Conservation (phyloP, 75 land plant species). For the Cryptomeria japonica region DNA sequence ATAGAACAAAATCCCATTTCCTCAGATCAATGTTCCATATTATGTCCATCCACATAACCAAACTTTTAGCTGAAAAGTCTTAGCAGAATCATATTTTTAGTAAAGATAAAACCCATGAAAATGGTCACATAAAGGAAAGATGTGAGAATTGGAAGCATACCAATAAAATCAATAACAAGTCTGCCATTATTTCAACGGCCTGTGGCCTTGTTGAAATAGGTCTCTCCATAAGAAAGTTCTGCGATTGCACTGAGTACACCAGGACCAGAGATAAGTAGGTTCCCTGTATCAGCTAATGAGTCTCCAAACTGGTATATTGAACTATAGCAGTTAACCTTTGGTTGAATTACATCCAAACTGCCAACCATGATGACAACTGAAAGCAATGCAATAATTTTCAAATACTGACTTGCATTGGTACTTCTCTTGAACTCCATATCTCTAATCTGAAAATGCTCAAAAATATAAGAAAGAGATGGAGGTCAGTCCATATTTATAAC, state of each 20-base stretch:
- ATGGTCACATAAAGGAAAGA: not conserved
- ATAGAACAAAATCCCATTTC: not conserved
- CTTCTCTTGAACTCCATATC: not conserved
- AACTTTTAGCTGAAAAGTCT: too few species aligned
- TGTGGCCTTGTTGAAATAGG: conserved; percentile 35
- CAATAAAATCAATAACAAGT: conserved; percentile 39
- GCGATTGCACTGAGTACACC: not conserved
- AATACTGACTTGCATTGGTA: not conserved
- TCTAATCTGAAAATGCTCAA: not conserved
- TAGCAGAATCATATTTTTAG: too few species aligned
- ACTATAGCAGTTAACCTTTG: not conserved
- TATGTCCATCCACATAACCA: too few species aligned
- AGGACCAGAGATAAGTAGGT: not conserved
- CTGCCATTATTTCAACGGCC: conserved; percentile 51
- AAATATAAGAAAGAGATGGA: not conserved
- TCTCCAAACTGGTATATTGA: not conserved
- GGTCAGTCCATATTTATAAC: too few species aligned
- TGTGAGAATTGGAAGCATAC: not conserved
- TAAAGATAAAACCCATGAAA: too few species aligned
- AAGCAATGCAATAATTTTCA: not conserved
- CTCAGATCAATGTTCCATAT: too few species aligned
- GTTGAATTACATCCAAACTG: not conserved
- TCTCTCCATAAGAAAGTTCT: conserved; percentile 36
- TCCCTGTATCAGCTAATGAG: conserved; percentile 15
- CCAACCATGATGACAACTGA: not conserved